Evolutionary conservation across 768 basidiomycete genomes (phyloP).

Genomic region (Obba rivulosa): DNA sequence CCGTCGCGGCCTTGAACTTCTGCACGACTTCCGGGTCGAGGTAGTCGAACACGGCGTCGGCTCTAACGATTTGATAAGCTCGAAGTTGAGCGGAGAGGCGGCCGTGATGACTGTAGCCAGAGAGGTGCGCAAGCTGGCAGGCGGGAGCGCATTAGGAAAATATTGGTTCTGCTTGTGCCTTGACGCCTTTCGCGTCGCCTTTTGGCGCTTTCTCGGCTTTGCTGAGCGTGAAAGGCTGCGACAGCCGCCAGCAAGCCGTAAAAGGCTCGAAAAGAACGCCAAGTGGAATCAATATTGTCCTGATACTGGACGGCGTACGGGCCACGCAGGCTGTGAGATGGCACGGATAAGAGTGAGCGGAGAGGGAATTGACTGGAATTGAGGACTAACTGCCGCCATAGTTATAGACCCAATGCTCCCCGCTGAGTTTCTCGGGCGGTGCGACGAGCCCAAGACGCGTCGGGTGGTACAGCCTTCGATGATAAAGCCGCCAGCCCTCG

Average conservation of each 20-base stretch:
- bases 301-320: slow-evolving; percentile 20
- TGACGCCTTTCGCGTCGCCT: too few relatives aligned
- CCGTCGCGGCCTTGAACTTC: slow-evolving; percentile 13
- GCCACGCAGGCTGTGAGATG: slow-evolving; percentile 30
- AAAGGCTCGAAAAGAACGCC: too few relatives aligned
- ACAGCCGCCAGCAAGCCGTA: too few relatives aligned
- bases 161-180: too few relatives aligned
- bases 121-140: slow-evolving; percentile 24
- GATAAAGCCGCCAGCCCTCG: too few relatives aligned
- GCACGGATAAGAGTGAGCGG: slow-evolving; percentile 4
- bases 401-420: slow-evolving; percentile 19
- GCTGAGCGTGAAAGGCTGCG: too few relatives aligned
- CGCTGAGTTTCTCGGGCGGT: slow-evolving; percentile 9
- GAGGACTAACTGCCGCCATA: slow-evolving; percentile 21
- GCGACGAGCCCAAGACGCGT: slow-evolving; percentile 16
- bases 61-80: slow-evolving; percentile 31
- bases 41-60: slow-evolving; percentile 27
- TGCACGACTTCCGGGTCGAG: slow-evolving; percentile 13
- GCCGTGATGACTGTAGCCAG: slow-evolving; percentile 27
- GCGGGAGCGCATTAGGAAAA: too few relatives aligned
- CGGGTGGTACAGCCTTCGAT: slow-evolving; percentile 19
- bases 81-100: slow-evolving; percentile 28
- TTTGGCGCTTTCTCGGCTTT: too few relatives aligned
- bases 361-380: not conserved
- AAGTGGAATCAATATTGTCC: too few relatives aligned